phyloP scores from a whole-genome alignment of 1,139 yeast species.

The Geotrichum candidum region DNA sequence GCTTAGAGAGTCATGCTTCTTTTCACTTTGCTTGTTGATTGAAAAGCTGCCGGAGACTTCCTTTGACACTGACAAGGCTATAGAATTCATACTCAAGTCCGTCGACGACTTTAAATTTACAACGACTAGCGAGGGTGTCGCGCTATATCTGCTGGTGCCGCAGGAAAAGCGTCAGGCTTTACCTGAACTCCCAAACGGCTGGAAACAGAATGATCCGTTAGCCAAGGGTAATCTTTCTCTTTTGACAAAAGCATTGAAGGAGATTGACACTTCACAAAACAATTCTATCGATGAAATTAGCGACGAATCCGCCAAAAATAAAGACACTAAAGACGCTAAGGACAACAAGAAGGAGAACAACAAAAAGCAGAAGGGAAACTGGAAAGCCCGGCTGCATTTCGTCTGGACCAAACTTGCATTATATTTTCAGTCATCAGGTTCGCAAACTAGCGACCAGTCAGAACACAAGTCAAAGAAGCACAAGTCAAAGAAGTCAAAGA shows the following conservation, averaged over 20 bases:
- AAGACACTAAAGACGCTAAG: slow-evolving; percentile 22
- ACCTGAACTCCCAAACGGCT: slow-evolving; percentile 35
- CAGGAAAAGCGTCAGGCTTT: slow-evolving; percentile 34
- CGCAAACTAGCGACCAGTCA: slow-evolving; percentile 10
- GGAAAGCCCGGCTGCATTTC: slow-evolving; percentile 77
- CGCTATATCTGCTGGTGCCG: slow-evolving; percentile 56
- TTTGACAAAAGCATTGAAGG: slow-evolving; percentile 63
- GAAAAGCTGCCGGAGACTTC: slow-evolving; percentile 28
- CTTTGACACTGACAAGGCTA: slow-evolving; percentile 29
- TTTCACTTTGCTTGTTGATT: slow-evolving; percentile 56
- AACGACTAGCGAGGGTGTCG: slow-evolving; percentile 73
- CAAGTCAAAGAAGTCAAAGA: slow-evolving; percentile 28
- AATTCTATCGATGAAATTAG: slow-evolving; percentile 32
- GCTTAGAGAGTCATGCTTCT: slow-evolving; percentile 79
- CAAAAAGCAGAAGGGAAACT: slow-evolving; percentile 52
- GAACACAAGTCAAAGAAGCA: slow-evolving; percentile 32
- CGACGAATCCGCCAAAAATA: slow-evolving; percentile 23
- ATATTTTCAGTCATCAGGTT: slow-evolving; percentile 2
- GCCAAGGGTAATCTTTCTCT: slow-evolving; percentile 56
- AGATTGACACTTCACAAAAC: slow-evolving; percentile 40
- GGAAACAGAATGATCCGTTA: slow-evolving; percentile 75
- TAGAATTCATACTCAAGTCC: slow-evolving; percentile 37
- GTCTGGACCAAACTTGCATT: slow-evolving; percentile 65
- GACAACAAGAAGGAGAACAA: slow-evolving; percentile 18
- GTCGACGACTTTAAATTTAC: slow-evolving; percentile 53